Evolutionary conservation across 2,329 filamentous ascomycete genomes (phyloP), one percentile per base, ranked within the genome.

Genomic region (Pseudocercospora vitis): DNA sequence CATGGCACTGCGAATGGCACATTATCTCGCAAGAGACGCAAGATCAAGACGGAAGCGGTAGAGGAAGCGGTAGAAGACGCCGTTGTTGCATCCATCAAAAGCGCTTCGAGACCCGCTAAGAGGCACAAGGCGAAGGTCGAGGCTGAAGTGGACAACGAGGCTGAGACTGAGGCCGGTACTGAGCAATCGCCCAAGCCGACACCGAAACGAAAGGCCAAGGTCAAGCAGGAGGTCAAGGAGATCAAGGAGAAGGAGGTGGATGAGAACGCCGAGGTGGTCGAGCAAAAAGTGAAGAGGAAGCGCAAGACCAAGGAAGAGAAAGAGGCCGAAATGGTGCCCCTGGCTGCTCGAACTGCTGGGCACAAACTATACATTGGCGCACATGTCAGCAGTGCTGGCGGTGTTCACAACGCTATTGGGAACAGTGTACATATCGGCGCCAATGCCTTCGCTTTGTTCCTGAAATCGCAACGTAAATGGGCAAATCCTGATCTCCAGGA

Each of bases 391-490:
- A 85, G 82, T 58, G 91, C 94, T 23, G 92, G 91, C 76, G 92
- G 91, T 49, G 88, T 97, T 0, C 91, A 96, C 53, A 96, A 97
- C 71, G 81, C 91, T 0, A 80, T 97, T 54, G 76, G 79, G 63
- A 65, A 76, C 59, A 47, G 56, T 24, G 48, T 62, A 4, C 64
- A 75, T 35, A 66, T 58, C 46, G 79, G 91, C 49, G 91, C 88
- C 58, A 99, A 97, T 69, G 84, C 91, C 7, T 95, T 97, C 64
- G 94, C 94, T 3, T 78, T 97, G 16, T 99, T 99, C 74, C 80
- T 99, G 63, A 97, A 97, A 70, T 95, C 89, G 0, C 94, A 99
- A 71, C 85, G 91, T 51, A 97, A 96, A 76, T 99, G 94, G 94
- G 80, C 82, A 23, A 95, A 87, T 65, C 89, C 91, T 7, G 82